Evolutionary conservation across 768 basidiomycete species (phyloP).

Genomic region (Auricularia sp.): DNA sequence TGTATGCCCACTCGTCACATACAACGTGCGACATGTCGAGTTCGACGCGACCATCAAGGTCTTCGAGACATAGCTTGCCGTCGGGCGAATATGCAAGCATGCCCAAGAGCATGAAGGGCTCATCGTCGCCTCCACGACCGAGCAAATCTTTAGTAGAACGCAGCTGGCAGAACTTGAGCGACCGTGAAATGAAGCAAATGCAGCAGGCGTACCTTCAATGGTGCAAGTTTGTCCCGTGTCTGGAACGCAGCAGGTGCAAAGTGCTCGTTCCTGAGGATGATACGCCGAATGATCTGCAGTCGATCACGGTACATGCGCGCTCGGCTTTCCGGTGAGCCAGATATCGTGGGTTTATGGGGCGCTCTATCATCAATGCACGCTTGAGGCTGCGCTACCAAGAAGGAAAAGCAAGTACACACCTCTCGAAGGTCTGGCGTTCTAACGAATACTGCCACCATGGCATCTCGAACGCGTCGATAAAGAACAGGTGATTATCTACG

Average conservation of each 20-base stretch:
- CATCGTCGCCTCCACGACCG: conserved; percentile 58
- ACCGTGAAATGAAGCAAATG: background rate
- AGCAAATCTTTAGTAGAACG: conserved; percentile 94
- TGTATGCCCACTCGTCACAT: conserved; percentile 16
- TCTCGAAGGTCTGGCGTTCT: conserved; percentile 80
- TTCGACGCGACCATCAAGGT: conserved; percentile 81
- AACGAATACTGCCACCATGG: conserved; percentile 86
- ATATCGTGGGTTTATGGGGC: conserved; percentile 48
- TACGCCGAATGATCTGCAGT: conserved; percentile 84
- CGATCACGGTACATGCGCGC: conserved; percentile 73
- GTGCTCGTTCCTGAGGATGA: conserved; percentile 89
- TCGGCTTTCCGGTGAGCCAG: conserved; percentile 75
- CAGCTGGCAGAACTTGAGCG: conserved; percentile 38
- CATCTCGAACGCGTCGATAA: conserved; percentile 93
- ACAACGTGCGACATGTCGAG: conserved; percentile 85
- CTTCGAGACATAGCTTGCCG: conserved; percentile 84
- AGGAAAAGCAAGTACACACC: conserved; percentile 34
- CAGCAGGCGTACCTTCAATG: conserved; percentile 61
- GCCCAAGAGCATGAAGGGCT: conserved; percentile 86
- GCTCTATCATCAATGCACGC: conserved; percentile 22
- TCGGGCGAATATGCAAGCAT: conserved; percentile 87
- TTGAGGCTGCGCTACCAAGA: conserved; percentile 1
- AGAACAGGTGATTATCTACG: conserved; percentile 67
- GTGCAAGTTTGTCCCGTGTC: conserved; percentile 73
- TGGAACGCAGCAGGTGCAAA: conserved; percentile 93